phyloP scores from a whole-genome alignment of 164 flowering plant species.

The Cinnamomum chago region DNA sequence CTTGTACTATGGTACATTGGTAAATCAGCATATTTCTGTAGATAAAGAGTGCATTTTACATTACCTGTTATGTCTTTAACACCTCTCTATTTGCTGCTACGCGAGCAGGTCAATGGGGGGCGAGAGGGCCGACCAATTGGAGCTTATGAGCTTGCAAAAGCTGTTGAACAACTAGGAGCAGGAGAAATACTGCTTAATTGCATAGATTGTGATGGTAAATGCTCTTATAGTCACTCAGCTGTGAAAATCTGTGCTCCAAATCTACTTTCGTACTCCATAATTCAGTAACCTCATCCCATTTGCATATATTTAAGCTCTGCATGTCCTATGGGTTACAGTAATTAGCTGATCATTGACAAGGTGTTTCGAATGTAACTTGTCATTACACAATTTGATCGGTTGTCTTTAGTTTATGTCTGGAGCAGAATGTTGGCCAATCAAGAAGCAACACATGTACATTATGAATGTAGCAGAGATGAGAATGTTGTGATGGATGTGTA shows the following conservation, averaged over 20 bases:
- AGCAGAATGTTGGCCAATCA: no score
- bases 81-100: conserved; percentile 5
- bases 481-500: no score
- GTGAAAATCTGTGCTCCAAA: not conserved
- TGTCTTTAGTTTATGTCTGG: no score
- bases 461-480: no score
- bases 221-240: not conserved
- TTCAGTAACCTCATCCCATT: not conserved
- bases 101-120: conserved; percentile 84
- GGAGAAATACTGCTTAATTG: conserved; percentile 96
- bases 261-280: not conserved
- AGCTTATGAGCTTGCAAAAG: conserved; percentile 97
- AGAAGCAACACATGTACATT: no score
- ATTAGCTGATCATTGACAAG: not conserved
- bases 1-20: not conserved
- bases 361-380: not conserved
- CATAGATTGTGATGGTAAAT: conserved; percentile 95
- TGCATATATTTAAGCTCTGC: not conserved
- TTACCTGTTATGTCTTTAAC: not conserved
- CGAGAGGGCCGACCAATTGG: conserved; percentile 97
- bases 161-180: conserved; percentile 97
- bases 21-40: not conserved
- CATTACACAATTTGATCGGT: no score
- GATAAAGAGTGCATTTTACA: not conserved
- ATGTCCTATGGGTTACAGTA: not conserved